Base-by-base conservation (phyloP, 441 rosid genomes). In the Pelargonium myrrhifolium region DNA sequence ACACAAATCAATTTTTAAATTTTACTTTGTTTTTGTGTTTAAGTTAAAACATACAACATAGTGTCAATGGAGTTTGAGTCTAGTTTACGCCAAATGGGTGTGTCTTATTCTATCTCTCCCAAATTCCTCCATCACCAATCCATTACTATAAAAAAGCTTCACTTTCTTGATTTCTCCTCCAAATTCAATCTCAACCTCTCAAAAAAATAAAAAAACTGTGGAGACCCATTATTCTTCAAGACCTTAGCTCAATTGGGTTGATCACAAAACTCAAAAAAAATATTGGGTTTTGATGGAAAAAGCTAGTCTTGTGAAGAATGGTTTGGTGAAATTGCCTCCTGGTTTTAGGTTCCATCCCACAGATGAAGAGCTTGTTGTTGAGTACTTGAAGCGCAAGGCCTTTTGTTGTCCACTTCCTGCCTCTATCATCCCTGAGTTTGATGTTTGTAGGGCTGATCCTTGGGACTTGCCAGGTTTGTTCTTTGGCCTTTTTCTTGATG, bases 41-140 rank as follows among this genome's bases (percentile, higher is more conserved):
- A 51, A 51, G 58, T 31, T 15, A 7, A n/a, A 51, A 51, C 58
- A 51, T 15, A 51, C 37, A 51, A 51, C 58, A 51, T 17, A 51
- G 58, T n/a, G 58, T 51, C 58, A 51, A n/a, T 4, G 9, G 58
- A 51, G 56, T 51, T 51, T 51, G 56, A 51, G 56, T 51, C 56
- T 15, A 5, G 17, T 51, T 51, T 51, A 51, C 58, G 58, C 58
- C 58, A 51, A 15, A 51, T 15, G 21, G 20, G 9, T n/a, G 21
- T 51, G 21, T 17, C 9, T 17, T 15, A 7, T 3, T 51, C 20
- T n/a, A 8, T n/a, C 21, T n/a, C 58, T 7, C 58, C 17, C 53
- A 45, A 45, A 45, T 45, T 10, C 14, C 12, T 43, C 49, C 49
- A 8, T 2, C 53, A 45, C 53, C 3, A 15, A 45, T 15, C n/a